Conservation (phyloP, 2,329 filamentous ascomycete genomes). For the Xylaria multiplex region DNA sequence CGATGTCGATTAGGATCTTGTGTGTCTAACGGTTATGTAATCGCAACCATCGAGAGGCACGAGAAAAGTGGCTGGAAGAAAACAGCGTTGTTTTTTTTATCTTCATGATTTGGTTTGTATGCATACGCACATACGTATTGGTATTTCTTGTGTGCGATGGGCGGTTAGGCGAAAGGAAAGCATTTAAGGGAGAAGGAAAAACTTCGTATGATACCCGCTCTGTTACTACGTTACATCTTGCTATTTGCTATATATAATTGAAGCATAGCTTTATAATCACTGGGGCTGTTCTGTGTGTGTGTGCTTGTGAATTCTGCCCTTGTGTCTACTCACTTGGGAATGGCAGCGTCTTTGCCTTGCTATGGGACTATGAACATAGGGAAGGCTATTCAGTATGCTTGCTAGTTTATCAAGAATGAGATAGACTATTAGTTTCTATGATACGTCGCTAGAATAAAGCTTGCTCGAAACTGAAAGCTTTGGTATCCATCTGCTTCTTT, state of each 20-base stretch:
- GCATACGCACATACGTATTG: background rate
- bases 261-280: background rate
- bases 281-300: background rate
- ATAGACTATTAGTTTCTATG: conserved; percentile 25
- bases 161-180: background rate
- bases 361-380: background rate
- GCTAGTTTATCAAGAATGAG: background rate
- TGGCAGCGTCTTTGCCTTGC: background rate
- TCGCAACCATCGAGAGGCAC: background rate
- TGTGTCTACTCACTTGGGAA: too few species aligned
- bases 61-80: background rate
- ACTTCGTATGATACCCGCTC: conserved; percentile 29
- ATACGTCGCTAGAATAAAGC: conserved; percentile 16
- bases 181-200: conserved; percentile 1
- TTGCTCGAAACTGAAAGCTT: background rate
- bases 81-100: conserved; percentile 1
- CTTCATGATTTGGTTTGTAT: background rate
- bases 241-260: conserved; percentile 11
- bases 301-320: too few species aligned
- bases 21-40: background rate
- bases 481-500: background rate
- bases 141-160: background rate
- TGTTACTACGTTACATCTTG: conserved; percentile 13
- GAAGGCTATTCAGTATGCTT: background rate
- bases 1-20: background rate